Evolutionary conservation across 2,329 filamentous ascomycete species (phyloP).

Genomic region (Colletotrichum brevisporum): DNA sequence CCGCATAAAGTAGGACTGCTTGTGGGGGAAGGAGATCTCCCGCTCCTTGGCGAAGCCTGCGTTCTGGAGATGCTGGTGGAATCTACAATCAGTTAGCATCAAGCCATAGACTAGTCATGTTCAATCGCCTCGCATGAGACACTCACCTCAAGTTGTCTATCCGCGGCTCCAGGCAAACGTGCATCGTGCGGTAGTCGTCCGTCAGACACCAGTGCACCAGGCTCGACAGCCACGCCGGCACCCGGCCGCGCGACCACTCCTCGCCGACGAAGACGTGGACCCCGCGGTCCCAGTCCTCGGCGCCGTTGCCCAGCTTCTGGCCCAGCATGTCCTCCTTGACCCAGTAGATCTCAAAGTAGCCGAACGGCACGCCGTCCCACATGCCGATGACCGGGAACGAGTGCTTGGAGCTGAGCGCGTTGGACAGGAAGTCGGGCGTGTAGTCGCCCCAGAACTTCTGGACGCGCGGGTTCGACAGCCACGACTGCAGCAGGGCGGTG

Average conservation of each 20-base stretch:
- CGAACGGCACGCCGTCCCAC: slow-evolving; percentile 96
- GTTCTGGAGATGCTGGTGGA: slow-evolving; percentile 74
- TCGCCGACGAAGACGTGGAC: slow-evolving; percentile 92
- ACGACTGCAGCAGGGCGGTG: slow-evolving; percentile 78
- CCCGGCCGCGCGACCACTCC: slow-evolving; percentile 88
- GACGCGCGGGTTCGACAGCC: slow-evolving; percentile 91
- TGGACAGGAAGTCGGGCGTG: slow-evolving; percentile 75
- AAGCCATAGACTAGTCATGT: not conserved
- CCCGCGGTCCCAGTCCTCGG: slow-evolving; percentile 87
- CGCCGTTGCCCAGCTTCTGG: slow-evolving; percentile 73
- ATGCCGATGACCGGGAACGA: slow-evolving; percentile 92
- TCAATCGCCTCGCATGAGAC: too few relatives aligned
- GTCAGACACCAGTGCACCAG: slow-evolving; percentile 89
- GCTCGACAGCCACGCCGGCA: slow-evolving; percentile 85
- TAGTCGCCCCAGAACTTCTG: slow-evolving; percentile 85
- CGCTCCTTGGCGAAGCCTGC: slow-evolving; percentile 89
- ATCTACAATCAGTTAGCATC: slow-evolving; percentile 44
- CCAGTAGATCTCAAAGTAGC: slow-evolving; percentile 99
- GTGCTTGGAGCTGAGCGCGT: slow-evolving; percentile 76
- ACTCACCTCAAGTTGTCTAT: slow-evolving; percentile 90
- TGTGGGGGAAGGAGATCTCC: slow-evolving; percentile 90
- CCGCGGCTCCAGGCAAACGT: slow-evolving; percentile 88
- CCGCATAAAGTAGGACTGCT: slow-evolving; percentile 89
- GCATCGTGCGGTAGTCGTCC: slow-evolving; percentile 84
- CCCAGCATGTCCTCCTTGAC: slow-evolving; percentile 91